A percentile compares a stretch with the other conserved stretches of the same genome.
These are phyloP conservation scores for Hypoxylon rickii DNA, from an alignment of 495 filamentous ascomycete genomes.

Conservation along the genomic window DNA sequence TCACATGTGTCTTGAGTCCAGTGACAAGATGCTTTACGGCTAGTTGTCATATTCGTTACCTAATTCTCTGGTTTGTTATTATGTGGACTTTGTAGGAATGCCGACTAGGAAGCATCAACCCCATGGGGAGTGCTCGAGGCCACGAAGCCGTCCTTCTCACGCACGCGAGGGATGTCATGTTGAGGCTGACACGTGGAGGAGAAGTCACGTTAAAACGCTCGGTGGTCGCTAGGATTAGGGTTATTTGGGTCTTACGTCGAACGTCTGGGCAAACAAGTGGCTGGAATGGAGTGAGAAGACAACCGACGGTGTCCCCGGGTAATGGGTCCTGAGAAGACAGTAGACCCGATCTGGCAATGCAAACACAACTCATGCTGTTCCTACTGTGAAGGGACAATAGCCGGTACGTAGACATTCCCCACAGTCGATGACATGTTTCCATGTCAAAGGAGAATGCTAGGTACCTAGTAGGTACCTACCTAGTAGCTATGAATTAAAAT, in stretches of 20 bases:
- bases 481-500: slow-evolving; percentile 3
- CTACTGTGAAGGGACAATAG: slow-evolving; percentile 3
- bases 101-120: slow-evolving; percentile 2
- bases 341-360: slow-evolving; percentile 1
- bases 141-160: neutral
- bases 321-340: neutral
- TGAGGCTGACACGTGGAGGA: neutral
- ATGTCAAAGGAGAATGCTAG: neutral
- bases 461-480: no score
- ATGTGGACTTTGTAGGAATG: neutral
- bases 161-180: slow-evolving; percentile 4
- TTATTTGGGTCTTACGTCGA: neutral
- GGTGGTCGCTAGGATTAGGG: neutral
- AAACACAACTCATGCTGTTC: slow-evolving; percentile 9
- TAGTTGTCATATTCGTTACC: neutral
- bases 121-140: slow-evolving; percentile 20
- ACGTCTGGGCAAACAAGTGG: neutral
- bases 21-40: neutral
- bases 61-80: neutral
- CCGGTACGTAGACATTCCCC: neutral
- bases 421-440: neutral
- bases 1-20: neutral
- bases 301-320: neutral
- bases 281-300: neutral
- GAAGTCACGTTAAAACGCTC: slow-evolving; percentile 7